Percentiles rank a stretch among this genome's conserved stretches.
phyloP scores from a whole-genome alignment of 768 basidiomycete genomes.

The Pleurotus cornucopiae region DNA sequence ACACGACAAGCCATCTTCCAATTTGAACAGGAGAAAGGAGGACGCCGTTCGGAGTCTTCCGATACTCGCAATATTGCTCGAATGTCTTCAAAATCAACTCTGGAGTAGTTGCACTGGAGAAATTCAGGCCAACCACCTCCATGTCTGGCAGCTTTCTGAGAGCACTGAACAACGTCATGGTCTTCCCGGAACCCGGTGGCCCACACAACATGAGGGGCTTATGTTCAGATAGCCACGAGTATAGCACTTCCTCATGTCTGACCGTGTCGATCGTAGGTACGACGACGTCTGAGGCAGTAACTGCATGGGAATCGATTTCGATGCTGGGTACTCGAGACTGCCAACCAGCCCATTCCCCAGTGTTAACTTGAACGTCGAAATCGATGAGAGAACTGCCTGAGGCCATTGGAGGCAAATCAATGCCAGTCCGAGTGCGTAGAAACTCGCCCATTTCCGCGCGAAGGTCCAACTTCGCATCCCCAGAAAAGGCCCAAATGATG shows the following conservation, averaged over 20 bases:
- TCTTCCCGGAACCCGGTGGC: constrained; percentile 99
- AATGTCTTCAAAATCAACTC: constrained; percentile 99
- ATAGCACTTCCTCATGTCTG: constrained; percentile 96
- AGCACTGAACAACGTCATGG: constrained; percentile 98
- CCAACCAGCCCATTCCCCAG: constrained; percentile 90
- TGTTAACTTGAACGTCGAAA: constrained; percentile 85
- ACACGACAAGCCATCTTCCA: constrained; percentile 98
- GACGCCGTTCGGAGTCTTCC: constrained; percentile 98
- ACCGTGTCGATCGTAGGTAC: constrained; percentile 98
- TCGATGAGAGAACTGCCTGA: constrained; percentile 87
- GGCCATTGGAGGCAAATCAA: constrained; percentile 78
- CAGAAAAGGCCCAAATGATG: constrained; percentile 97
- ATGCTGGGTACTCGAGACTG: constrained; percentile 88
- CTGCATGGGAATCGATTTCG: constrained; percentile 94
- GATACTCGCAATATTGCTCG: constrained; percentile 98
- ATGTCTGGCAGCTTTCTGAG: constrained; percentile 96
- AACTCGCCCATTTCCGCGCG: constrained; percentile 89
- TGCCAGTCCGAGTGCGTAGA: constrained; percentile 77
- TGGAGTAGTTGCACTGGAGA: constrained; percentile 97
- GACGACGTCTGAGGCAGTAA: constrained; percentile 94
- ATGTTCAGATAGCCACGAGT: constrained; percentile 98
- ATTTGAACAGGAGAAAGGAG: constrained; percentile 91
- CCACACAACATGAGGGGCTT: constrained; percentile 98
- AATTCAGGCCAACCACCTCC: constrained; percentile 98
- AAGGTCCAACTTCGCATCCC: constrained; percentile 88